Base-by-base conservation (phyloP, 2,329 filamentous ascomycete species). In the Zymoseptoria crescenta region DNA sequence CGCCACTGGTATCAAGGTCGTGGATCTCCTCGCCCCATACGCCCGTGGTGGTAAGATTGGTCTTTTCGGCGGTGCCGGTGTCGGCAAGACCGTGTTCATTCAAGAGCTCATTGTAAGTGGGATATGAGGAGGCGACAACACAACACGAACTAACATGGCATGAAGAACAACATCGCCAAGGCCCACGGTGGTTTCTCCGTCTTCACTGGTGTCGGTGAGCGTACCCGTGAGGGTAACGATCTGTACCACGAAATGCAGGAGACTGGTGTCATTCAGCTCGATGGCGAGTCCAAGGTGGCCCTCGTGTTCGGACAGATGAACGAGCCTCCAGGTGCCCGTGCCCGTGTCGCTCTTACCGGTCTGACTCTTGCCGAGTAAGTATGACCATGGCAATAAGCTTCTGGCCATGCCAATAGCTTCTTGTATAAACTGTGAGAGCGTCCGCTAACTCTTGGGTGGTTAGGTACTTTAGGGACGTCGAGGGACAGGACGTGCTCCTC, bases 201-300 rank as follows among this genome's bases (percentile, higher is more conserved):
- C 78, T 99, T 99, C 88, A 96, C 91, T 77, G 94, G 94, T 93
- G 94, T 99, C 81, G 94, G 94, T 79, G 94, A 99, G 88, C 93
- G 94, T 85, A 99, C 94, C 77, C 94, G 94, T 91, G 94, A 99
- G 87, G 94, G 94, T 86, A 99, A 99, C 87, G 94, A 99, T 87
- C 81, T 99, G 85, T 99, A 99, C 88, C 93, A 99, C 83, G 94
- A 99, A 87, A 99, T 99, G 94, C 94, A 97, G 85, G 93, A 99
- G 83, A 99, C 94, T 71, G 91, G 89, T 76, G 94, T 99, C 85
- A 99, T 99, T 81, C 87, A 99, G 81, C 91, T 99, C 69, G 94
- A 99, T 68, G 94, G 94, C 80, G 93, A 96, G 74, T 97, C 94
- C 79, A 99, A 99, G 88, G 94, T 97, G 83, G 91, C 94, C 67